Base-by-base conservation (phyloP, 2,329 filamentous ascomycete genomes). In the Clarireedia homoeocarpa region DNA sequence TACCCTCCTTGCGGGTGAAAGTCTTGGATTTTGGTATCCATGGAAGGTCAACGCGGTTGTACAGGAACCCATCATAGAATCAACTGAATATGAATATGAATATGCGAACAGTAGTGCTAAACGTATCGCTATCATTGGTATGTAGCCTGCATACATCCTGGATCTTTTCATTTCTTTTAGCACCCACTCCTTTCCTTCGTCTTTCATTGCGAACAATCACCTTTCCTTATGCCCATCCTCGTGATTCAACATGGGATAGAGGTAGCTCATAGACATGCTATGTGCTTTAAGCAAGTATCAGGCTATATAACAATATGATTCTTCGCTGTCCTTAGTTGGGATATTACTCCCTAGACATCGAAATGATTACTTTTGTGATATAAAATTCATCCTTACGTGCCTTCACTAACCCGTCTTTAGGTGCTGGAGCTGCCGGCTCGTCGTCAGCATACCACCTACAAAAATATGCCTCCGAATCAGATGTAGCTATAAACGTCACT, bases 401-500 rank as follows among this genome's bases (percentile, higher is more conserved):
- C 39, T 24, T 48, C 45, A 40, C 52, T 54, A 42, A 54, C 45
- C 48, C 10, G 23, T 23, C 48, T 39, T 42, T 60, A 95, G 92
- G 94, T 59, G 92, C 92, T 63, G 94, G 94, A 48, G 86, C 94
- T 45, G 92, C 84, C 30, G 94, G 94, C 30, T 83, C 94, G 4
- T 95, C 91, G 2, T 77, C 91, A 2, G 91, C 94, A 0, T 96
- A 94, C 71, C 83, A 92, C 66, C 76, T 99, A 48, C 78, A 79
- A 40, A 82, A 86, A 66, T 91, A 85, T 70, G 86, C 89, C 23
- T 72, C 80, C 4, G 72, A 81, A 57, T 75, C 74, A 24, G 74
- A 74, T 17, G 71, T 87, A 17, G 73, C 77, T 2, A 68, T 92
- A 57, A 87, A 95, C 62, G 86, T 97, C 65, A 95, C 91, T 23